These are phyloP conservation scores for Inga laurina DNA, from an alignment of 306 rosid species.

Conservation along the genomic window DNA sequence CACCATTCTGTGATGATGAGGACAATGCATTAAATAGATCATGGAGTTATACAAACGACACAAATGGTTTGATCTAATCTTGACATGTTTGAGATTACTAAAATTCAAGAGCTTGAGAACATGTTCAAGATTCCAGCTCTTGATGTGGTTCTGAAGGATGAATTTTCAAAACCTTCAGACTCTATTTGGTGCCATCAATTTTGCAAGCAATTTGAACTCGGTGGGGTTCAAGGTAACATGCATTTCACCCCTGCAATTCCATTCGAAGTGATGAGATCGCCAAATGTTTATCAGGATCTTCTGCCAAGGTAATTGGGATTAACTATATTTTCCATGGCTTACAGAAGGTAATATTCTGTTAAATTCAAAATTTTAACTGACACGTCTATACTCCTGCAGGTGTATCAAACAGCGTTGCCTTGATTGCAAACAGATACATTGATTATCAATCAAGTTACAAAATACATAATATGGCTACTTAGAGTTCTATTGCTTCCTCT, in stretches of 20 bases:
- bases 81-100: constrained; percentile 51
- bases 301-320: constrained; percentile 73
- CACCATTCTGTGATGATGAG: constrained; percentile 61
- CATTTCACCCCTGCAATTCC: constrained; percentile 81
- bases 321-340: constrained; percentile 5
- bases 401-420: constrained; percentile 78
- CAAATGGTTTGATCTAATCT: constrained; percentile 45
- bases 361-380: background rate
- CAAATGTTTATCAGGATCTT: constrained; percentile 82
- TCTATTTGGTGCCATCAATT: constrained; percentile 76
- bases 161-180: constrained; percentile 54
- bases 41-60: constrained; percentile 46
- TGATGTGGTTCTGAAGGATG: constrained; percentile 73
- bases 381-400: constrained; percentile 45
- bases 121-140: constrained; percentile 78
- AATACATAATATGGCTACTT: too few relatives aligned
- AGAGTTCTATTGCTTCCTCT: too few relatives aligned
- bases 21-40: constrained; percentile 53
- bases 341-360: background rate
- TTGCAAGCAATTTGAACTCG: constrained; percentile 54
- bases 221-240: constrained; percentile 40
- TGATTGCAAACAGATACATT: constrained; percentile 47
- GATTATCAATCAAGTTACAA: too few relatives aligned
- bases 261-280: constrained; percentile 79
- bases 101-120: constrained; percentile 73